Conservation (phyloP, 2,329 filamentous ascomycete genomes). For the Simplicillium sp. region DNA sequence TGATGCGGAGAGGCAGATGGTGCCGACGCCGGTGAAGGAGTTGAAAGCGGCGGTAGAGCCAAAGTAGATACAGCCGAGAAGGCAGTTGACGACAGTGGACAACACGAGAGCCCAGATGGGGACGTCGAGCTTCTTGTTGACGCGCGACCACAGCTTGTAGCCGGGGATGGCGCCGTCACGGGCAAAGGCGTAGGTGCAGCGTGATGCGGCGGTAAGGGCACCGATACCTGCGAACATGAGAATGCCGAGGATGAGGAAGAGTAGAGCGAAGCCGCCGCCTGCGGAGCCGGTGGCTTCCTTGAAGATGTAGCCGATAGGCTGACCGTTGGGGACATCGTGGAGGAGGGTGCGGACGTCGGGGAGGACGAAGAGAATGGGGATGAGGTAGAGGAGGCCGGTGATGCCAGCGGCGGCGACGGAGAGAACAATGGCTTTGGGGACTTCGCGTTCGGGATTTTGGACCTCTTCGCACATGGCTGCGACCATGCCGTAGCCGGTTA, state of each 20-base stretch:
- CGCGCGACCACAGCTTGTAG: constrained; percentile 54
- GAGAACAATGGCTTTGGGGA: constrained; percentile 58
- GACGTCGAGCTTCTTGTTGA: constrained; percentile 57
- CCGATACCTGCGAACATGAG: constrained; percentile 69
- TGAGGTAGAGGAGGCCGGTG: constrained; percentile 55
- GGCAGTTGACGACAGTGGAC: constrained; percentile 57
- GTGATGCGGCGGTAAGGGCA: constrained; percentile 62
- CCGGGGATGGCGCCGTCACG: constrained; percentile 67
- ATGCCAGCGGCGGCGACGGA: constrained; percentile 56
- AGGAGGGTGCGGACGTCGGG: constrained; percentile 57
- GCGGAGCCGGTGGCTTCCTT: constrained; percentile 65
- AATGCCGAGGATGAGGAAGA: constrained; percentile 70
- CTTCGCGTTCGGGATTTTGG: constrained; percentile 49
- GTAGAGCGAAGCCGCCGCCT: constrained; percentile 62
- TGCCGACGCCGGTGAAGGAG: constrained; percentile 71
- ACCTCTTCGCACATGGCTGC: constrained; percentile 51
- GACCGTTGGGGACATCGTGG: constrained; percentile 46
- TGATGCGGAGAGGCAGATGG: constrained; percentile 66
- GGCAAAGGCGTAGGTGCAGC: constrained; percentile 69
- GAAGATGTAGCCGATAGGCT: constrained; percentile 69
- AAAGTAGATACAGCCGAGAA: constrained; percentile 72
- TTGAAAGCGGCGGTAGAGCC: constrained; percentile 70
- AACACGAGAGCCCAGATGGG: constrained; percentile 62
- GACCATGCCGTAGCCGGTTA: constrained; percentile 41
- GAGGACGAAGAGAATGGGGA: constrained; percentile 68